phyloP scores from a whole-genome alignment of 805 yeast genomes.

The Lipomyces yamadae region DNA sequence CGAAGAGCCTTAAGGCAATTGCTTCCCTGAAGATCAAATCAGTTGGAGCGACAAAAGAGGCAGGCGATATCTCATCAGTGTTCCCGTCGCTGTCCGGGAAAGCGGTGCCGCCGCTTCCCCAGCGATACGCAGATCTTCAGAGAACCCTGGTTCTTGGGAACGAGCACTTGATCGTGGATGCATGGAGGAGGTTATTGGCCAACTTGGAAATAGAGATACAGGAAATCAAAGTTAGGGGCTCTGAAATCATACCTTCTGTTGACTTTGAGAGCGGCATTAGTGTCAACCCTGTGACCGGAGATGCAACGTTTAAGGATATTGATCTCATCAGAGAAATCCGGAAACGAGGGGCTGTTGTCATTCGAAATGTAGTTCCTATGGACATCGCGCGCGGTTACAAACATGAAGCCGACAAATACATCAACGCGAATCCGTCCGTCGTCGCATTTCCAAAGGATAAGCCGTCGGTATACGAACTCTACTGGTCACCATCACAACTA shows the following conservation, averaged over 20 bases:
- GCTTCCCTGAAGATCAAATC: not conserved
- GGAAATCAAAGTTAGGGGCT: conserved; percentile 16
- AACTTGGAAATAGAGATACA: conserved; percentile 10
- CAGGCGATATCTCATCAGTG: conserved; percentile 28
- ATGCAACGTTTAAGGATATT: not conserved
- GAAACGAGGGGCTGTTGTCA: conserved; percentile 45
- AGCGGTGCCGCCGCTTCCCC: conserved; percentile 15
- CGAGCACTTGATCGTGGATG: conserved; percentile 7
- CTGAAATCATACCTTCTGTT: conserved; percentile 9
- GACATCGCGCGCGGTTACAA: conserved; percentile 42
- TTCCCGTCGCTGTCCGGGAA: conserved; percentile 25
- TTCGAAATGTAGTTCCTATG: conserved; percentile 45
- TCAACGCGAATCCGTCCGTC: conserved; percentile 42
- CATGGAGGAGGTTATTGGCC: conserved; percentile 21
- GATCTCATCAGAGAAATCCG: conserved; percentile 16
- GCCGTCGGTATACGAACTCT: conserved; percentile 45
- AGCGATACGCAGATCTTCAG: conserved; percentile 18
- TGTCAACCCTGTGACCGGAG: conserved; percentile 11
- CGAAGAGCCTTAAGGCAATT: not conserved
- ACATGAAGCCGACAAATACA: conserved; percentile 41
- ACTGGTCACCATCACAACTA: conserved; percentile 51
- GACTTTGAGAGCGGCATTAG: conserved; percentile 19
- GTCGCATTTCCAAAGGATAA: conserved; percentile 41
- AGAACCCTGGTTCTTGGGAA: conserved; percentile 12
- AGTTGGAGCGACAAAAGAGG: not conserved